Base-by-base conservation (phyloP, 768 basidiomycete genomes). In the Tricholoma flavovirens region DNA sequence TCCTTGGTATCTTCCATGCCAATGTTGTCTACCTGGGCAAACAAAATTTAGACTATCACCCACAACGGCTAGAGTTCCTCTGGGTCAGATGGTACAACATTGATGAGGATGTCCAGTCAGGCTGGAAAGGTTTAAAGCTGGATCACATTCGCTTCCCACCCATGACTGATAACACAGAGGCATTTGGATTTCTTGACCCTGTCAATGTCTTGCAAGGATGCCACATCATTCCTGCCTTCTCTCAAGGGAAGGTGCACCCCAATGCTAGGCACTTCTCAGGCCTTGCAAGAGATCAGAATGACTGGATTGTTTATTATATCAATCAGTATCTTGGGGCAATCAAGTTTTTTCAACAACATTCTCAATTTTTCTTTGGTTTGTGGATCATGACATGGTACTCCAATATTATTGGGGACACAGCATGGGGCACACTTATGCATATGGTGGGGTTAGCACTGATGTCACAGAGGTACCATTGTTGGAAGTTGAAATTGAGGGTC, bases 141-240 rank as follows among this genome's bases (percentile, higher is more conserved):
- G 62, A 64, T 30, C 58, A 24, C 5, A 14, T 74, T 2, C 54
- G 49, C 0, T 73, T 71, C 43, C 51, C 67, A 0, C 61, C 62
- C 0, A 56, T 64, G 2, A 38, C 48, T 7, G 62, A 68, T 0
- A 15, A 49, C 0, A 17, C 19, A 10, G 56, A 57, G 8, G 55
- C 71, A 0, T 77, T 75, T 56, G 66, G 71, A 0, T 77, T 77
- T 53, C 17, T 77, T 0, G 68, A 75, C 57, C 74, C 73, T 0
- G 48, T 48, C 0, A 57, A 66, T 1, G 65, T 75, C 1, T 59
- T 76, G 3, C 58, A 65, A 1, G 66, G 55, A 0, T 60, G 61
- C 12, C 73, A 77, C 29, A 53, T 75, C 1, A 73, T 75, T 8
- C 75, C 75, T 0, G 61, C 55, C 0, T 77, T 72, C 17, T 40